phyloP scores from a whole-genome alignment of 2,329 filamentous ascomycete genomes.

The Phialemoniopsis sp. region DNA sequence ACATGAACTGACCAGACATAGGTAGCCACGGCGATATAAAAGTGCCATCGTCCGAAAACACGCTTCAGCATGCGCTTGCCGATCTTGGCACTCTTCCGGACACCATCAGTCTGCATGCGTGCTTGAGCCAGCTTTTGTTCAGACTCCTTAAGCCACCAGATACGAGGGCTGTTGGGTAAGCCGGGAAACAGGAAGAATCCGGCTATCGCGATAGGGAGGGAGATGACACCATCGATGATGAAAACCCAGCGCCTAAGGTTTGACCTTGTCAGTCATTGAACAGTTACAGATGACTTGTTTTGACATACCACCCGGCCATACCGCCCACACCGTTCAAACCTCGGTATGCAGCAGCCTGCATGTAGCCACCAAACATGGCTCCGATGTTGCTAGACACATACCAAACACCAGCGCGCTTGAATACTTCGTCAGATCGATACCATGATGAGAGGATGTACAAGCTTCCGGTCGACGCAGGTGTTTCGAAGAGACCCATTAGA shows the following conservation, averaged over 20 bases:
- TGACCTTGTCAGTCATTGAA: no score
- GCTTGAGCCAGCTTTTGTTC: conserved; percentile 19
- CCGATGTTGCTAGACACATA: conserved; percentile 22
- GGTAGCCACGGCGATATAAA: conserved; percentile 15
- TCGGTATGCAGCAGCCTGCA: conserved; percentile 44
- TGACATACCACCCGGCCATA: conserved; percentile 41
- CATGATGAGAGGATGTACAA: conserved; percentile 9
- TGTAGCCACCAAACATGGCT: conserved; percentile 43
- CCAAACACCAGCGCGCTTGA: conserved; percentile 7
- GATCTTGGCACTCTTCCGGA: conserved; percentile 15
- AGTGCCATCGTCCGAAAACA: conserved; percentile 19
- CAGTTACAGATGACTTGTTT: no score
- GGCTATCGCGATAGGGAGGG: conserved; percentile 10
- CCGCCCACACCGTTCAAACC: conserved; percentile 40
- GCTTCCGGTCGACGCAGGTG: conserved; percentile 9
- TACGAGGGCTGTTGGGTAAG: conserved; percentile 17
- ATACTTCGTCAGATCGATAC: conserved; percentile 7
- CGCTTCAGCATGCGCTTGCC: conserved; percentile 17
- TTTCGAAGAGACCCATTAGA: conserved; percentile 8
- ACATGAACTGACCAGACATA: conserved; percentile 14
- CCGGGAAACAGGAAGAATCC: conserved; percentile 13
- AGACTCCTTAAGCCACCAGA: conserved; percentile 20
- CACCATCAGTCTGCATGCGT: conserved; percentile 18
- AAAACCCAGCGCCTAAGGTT: conserved; percentile 46
- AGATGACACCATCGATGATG: conserved; percentile 22